Evolutionary conservation across 495 filamentous ascomycete genomes (phyloP), one percentile per base, ranked within the genome.

Genomic region (Talaromyces nanjingensis): DNA sequence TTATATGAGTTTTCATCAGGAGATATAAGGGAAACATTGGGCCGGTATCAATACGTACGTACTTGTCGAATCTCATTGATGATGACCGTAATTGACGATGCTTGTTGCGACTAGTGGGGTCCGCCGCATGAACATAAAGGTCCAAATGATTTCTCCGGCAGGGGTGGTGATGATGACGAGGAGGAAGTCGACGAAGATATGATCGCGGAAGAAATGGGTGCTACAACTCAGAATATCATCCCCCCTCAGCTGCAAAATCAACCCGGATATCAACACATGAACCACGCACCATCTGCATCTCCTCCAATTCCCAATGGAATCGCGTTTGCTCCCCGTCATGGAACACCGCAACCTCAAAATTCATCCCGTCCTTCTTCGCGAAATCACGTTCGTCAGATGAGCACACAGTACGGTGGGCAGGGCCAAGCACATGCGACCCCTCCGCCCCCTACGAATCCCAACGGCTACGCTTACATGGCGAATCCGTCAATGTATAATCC

Each of bases 61-160:
- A 63, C 57, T 58, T 29, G 62, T 59, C 33, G 20, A n/a, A 64
- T n/a, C 25, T 5, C 57, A 24, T 31, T 65, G 42, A 66, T 65
- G 59, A 74, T 63, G 47, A 16, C 34, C 16, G 49, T 59, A 20
- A 58, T 25, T 64, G 49, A 64, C 49, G 57, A 58, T 18, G 14
- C 59, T 24, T 14, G 9, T 29, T 25, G 53, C 27, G 53, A 27
- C 22, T 27, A 98, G 92, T 96, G 92, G 80, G 92, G 92, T 57
- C 87, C 84, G 55, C 87, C 94, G 29, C 94, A 96, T 74, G 94
- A 98, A 73, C 93, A 97, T 73, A 98, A 98, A 81, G 93, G 93
- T 1, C 94, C 93, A 20, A 85, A 85, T 58, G 94, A 98, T 72
- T 98, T 97, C 76, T 87, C 85, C 67, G 90, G 90, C 66, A 91